Percentiles rank a stretch among this genome's conserved stretches.
phyloP scores from a whole-genome alignment of 306 rosid species.

The Prunus campanulata region DNA sequence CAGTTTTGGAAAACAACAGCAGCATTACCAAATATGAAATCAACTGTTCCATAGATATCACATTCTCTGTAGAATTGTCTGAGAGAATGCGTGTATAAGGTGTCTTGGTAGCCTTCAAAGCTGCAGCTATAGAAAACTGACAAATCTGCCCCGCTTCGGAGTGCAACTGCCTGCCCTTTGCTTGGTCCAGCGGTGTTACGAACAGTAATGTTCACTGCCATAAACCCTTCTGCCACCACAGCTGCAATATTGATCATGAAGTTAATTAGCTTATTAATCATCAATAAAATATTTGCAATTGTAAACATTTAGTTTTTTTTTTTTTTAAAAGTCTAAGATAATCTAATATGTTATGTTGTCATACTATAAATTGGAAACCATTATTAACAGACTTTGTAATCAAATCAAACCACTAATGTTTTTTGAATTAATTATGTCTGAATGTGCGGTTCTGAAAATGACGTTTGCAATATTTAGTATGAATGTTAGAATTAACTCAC shows the following conservation, averaged over 20 bases:
- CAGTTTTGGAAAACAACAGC: constrained; percentile 38
- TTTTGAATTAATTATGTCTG: too few species aligned
- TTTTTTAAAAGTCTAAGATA: not conserved
- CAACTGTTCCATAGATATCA: constrained; percentile 43
- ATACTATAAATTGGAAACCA: not conserved
- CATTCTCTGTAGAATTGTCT: constrained; percentile 47
- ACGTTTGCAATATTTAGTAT: too few species aligned
- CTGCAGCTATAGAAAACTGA: constrained; percentile 39
- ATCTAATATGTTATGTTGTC: not conserved
- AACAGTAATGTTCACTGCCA: constrained; percentile 31
- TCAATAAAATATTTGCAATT: not conserved
- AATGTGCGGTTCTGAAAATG: too few species aligned
- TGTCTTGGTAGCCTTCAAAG: constrained; percentile 45
- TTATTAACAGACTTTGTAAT: too few species aligned
- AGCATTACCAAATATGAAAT: constrained; percentile 44
- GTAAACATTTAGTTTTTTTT: not conserved
- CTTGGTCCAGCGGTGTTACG: constrained; percentile 43
- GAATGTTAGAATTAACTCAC: constrained; percentile 6
- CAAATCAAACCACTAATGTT: too few species aligned
- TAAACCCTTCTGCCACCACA: constrained; percentile 31
- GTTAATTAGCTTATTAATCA: not conserved
- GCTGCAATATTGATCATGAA: constrained; percentile 14
- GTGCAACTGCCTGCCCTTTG: constrained; percentile 44
- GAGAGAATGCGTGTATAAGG: constrained; percentile 39
- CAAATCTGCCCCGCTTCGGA: constrained; percentile 34